A percentile compares a stretch with the other conserved stretches of the same genome.
phyloP scores from a whole-genome alignment of 2,329 filamentous ascomycete genomes.

The Cordyceps javanica region DNA sequence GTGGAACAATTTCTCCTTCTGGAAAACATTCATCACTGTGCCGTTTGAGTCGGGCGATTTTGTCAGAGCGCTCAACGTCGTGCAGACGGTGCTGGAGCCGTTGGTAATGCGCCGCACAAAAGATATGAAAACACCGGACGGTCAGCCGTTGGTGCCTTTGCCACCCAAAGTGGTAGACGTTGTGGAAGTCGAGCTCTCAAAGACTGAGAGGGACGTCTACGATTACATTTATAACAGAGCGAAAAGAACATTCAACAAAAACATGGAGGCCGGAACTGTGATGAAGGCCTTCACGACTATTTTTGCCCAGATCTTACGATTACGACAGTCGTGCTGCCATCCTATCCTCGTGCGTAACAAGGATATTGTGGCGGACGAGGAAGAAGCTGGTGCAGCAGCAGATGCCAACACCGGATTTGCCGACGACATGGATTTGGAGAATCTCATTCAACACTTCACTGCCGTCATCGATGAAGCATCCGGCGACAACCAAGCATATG shows the following conservation, averaged over 20 bases:
- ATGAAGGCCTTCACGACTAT: conserved; percentile 96
- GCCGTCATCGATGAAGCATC: conserved; percentile 57
- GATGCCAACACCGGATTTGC: conserved; percentile 76
- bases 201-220: conserved; percentile 84
- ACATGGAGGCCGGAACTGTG: conserved; percentile 84
- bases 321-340: conserved; percentile 92
- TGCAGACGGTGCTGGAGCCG: conserved; percentile 93
- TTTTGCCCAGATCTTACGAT: conserved; percentile 88
- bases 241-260: conserved; percentile 77
- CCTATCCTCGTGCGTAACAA: conserved; percentile 83
- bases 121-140: conserved; percentile 93
- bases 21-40: conserved; percentile 97
- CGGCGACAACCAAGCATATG: conserved; percentile 60
- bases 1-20: conserved; percentile 98
- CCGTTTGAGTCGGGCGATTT: conserved; percentile 96
- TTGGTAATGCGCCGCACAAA: conserved; percentile 94
- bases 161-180: conserved; percentile 79
- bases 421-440: conserved; percentile 93
- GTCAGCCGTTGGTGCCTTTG: conserved; percentile 66
- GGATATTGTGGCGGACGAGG: conserved; percentile 78
- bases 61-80: conserved; percentile 86
- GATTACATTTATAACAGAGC: conserved; percentile 81
- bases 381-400: conserved; percentile 66
- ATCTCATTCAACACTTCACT: conserved; percentile 79
- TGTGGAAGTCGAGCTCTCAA: conserved; percentile 77